Conservation (phyloP, 1,139 yeast genomes). For the Yamadazyma dendronema region DNA sequence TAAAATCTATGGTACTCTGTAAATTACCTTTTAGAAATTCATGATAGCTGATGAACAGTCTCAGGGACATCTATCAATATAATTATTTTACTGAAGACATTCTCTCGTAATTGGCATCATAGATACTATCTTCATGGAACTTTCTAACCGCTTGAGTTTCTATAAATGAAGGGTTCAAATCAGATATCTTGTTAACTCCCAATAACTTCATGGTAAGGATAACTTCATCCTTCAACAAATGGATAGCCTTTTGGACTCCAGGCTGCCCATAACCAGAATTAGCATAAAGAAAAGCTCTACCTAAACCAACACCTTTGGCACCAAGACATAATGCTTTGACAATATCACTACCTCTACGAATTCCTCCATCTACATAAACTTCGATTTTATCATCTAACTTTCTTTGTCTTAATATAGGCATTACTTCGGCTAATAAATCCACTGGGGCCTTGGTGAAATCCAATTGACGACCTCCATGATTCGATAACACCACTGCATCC, state of each 20-base stretch:
- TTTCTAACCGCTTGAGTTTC: slow-evolving; percentile 13
- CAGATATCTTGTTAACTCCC: slow-evolving; percentile 32
- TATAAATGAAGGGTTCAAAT: slow-evolving; percentile 25
- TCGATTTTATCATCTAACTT: slow-evolving; percentile 36
- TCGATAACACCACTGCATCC: slow-evolving; percentile 50
- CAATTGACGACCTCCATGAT: slow-evolving; percentile 56
- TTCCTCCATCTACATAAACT: slow-evolving; percentile 53
- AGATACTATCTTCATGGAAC: slow-evolving; percentile 28
- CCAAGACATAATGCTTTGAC: slow-evolving; percentile 56
- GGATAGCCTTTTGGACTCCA: slow-evolving; percentile 45
- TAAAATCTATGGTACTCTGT: too few relatives aligned
- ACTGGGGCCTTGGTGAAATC: slow-evolving; percentile 49
- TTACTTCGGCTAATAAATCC: slow-evolving; percentile 46
- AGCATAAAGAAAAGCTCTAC: slow-evolving; percentile 48
- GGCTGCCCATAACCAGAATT: slow-evolving; percentile 50
- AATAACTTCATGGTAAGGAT: slow-evolving; percentile 47
- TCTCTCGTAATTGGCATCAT: slow-evolving; percentile 30
- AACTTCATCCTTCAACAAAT: slow-evolving; percentile 45
- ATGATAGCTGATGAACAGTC: too few relatives aligned
- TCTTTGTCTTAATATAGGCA: slow-evolving; percentile 35
- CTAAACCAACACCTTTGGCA: slow-evolving; percentile 57
- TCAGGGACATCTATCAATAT: too few relatives aligned
- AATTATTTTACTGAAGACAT: slow-evolving; percentile 15
- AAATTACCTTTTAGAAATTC: too few relatives aligned
- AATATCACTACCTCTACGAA: slow-evolving; percentile 54